A percentile compares a stretch with the other conserved stretches of the same genome.
Evolutionary conservation across 2,329 filamentous ascomycete genomes (phyloP).

Genomic region (Epichloe hybrida): DNA sequence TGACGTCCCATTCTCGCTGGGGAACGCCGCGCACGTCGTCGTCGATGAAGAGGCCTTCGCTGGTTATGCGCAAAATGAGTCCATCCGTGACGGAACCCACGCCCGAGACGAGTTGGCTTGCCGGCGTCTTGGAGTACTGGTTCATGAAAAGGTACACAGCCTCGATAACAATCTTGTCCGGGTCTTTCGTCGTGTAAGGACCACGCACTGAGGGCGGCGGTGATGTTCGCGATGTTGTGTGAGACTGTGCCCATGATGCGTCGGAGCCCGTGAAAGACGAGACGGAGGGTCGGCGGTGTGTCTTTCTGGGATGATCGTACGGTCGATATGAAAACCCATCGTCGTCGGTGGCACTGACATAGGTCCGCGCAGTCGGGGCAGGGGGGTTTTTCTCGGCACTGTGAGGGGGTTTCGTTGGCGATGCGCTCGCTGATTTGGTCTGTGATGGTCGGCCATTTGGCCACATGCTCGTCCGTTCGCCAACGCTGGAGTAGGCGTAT

Average conservation of each 20-base stretch:
- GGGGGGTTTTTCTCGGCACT: constrained; percentile 27
- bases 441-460: constrained; percentile 38
- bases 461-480: constrained; percentile 59
- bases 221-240: constrained; percentile 71
- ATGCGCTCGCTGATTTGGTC: constrained; percentile 15
- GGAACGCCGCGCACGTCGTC: constrained; percentile 83
- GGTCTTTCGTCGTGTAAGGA: constrained; percentile 76
- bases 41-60: constrained; percentile 91
- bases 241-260: constrained; percentile 73
- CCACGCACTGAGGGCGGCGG: constrained; percentile 67
- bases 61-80: constrained; percentile 80
- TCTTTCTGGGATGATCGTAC: constrained; percentile 55
- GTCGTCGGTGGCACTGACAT: constrained; percentile 43
- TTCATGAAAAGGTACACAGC: constrained; percentile 91
- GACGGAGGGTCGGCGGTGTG: constrained; percentile 46
- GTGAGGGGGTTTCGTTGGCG: constrained; percentile 13
- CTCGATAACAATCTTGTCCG: constrained; percentile 90
- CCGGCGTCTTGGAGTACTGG: constrained; percentile 72
- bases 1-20: constrained; percentile 98
- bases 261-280: constrained; percentile 62
- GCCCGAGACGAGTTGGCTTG: constrained; percentile 81
- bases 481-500: constrained; percentile 52
- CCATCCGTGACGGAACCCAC: constrained; percentile 79
- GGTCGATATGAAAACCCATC: constrained; percentile 62
- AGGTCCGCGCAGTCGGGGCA: constrained; percentile 43